These are phyloP conservation scores for Venturia effusa DNA, from an alignment of 2,329 filamentous ascomycete species.

Conservation along the genomic window DNA sequence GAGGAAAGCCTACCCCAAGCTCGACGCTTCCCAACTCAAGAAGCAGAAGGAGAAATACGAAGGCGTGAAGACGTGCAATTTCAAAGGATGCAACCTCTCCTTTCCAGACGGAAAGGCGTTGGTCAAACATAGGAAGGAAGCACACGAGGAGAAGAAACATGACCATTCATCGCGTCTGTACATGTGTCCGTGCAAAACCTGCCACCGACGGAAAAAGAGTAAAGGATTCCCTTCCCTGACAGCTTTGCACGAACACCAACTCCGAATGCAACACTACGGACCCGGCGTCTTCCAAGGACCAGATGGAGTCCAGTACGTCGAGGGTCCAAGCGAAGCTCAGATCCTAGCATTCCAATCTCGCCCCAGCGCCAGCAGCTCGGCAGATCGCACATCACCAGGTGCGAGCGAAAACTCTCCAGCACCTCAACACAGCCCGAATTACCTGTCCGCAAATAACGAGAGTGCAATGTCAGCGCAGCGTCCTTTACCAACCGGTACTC, in stretches of 20 bases:
- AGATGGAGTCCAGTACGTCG: constrained; percentile 3
- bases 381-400: not conserved
- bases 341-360: not conserved
- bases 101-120: constrained; percentile 16
- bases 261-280: constrained; percentile 11
- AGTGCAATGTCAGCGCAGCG: not conserved
- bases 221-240: constrained; percentile 16
- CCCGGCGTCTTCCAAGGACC: not conserved
- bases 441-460: not conserved
- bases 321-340: constrained; percentile 1
- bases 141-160: constrained; percentile 15
- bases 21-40: constrained; percentile 14
- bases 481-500: not conserved
- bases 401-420: not conserved
- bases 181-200: constrained; percentile 15
- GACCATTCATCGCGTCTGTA: constrained; percentile 16
- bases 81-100: constrained; percentile 15
- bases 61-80: constrained; percentile 16
- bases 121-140: constrained; percentile 15
- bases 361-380: not conserved
- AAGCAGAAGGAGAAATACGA: constrained; percentile 18
- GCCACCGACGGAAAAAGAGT: constrained; percentile 16
- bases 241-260: constrained; percentile 15
- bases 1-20: constrained; percentile 15
- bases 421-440: not conserved